These are phyloP conservation scores for Beauveria pseudobassiana DNA, from an alignment of 2,329 filamentous ascomycete genomes.

Conservation along the genomic window DNA sequence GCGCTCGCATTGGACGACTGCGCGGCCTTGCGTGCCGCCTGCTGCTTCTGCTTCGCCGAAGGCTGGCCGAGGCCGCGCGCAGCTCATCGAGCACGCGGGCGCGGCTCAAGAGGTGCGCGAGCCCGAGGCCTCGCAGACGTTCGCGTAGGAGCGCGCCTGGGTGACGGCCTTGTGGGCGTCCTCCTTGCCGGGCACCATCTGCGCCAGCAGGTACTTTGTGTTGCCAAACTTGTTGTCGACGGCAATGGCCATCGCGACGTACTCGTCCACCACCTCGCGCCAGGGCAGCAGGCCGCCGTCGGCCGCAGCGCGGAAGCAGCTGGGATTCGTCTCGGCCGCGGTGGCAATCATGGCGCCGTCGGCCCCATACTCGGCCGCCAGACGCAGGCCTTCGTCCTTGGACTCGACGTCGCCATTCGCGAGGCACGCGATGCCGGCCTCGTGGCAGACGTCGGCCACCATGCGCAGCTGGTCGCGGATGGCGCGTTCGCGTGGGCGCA, in stretches of 20 bases:
- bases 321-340: conserved; percentile 83
- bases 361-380: conserved; percentile 73
- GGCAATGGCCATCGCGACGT: conserved; percentile 64
- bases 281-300: conserved; percentile 68
- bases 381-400: conserved; percentile 60
- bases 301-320: conserved; percentile 65
- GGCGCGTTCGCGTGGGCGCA: conserved; percentile 83
- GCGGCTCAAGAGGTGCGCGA: conserved; percentile 53
- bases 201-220: conserved; percentile 82
- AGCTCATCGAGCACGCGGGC: conserved; percentile 60
- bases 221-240: conserved; percentile 85
- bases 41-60: conserved; percentile 21
- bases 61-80: conserved; percentile 53
- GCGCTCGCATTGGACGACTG: conserved; percentile 30
- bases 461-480: conserved; percentile 81
- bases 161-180: conserved; percentile 55
- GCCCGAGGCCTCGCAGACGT: conserved; percentile 58
- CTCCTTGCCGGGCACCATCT: conserved; percentile 78
- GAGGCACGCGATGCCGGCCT: conserved; percentile 81
- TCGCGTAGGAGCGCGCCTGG: conserved; percentile 61
- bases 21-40: conserved; percentile 25
- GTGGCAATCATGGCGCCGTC: conserved; percentile 98
- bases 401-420: conserved; percentile 90
- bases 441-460: conserved; percentile 71
- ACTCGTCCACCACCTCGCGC: conserved; percentile 69